phyloP scores from a whole-genome alignment of 2,329 filamentous ascomycete species.

The Aspergillus tubingensis region DNA sequence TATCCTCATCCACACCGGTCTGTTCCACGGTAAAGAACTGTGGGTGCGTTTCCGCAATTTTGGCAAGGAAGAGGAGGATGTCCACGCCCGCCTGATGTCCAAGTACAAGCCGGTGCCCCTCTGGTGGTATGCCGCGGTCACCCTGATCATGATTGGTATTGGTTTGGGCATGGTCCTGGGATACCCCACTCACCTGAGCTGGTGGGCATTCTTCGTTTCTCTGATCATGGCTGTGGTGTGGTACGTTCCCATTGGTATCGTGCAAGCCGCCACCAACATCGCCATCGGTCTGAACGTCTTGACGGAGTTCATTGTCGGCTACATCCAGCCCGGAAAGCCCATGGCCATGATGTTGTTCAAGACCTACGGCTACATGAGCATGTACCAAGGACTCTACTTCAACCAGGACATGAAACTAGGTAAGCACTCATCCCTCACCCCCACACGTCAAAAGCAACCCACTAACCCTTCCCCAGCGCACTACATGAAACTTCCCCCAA shows the following conservation, averaged over 20 bases:
- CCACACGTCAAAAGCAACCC: not conserved
- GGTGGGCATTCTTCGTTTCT: slow-evolving; percentile 72
- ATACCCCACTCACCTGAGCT: slow-evolving; percentile 68
- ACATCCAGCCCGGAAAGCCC: slow-evolving; percentile 70
- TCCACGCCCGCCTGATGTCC: slow-evolving; percentile 59
- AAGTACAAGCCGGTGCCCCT: slow-evolving; percentile 58
- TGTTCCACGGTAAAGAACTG: slow-evolving; percentile 68
- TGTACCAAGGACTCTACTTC: slow-evolving; percentile 67
- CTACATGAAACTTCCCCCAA: slow-evolving; percentile 63
- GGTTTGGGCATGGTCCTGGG: slow-evolving; percentile 49
- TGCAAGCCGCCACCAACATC: slow-evolving; percentile 70
- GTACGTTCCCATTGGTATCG: slow-evolving; percentile 62
- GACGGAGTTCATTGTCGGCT: slow-evolving; percentile 72
- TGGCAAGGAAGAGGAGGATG: slow-evolving; percentile 55
- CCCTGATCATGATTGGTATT: slow-evolving; percentile 53
- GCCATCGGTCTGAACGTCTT: slow-evolving; percentile 69
- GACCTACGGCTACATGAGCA: slow-evolving; percentile 70
- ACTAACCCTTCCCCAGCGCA: slow-evolving; percentile 43
- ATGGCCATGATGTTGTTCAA: slow-evolving; percentile 79
- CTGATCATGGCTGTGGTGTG: slow-evolving; percentile 66
- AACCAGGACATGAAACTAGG: slow-evolving; percentile 66
- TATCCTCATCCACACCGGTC: slow-evolving; percentile 66
- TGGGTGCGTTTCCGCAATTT: slow-evolving; percentile 64
- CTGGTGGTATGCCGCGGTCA: slow-evolving; percentile 59
- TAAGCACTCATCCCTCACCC: slow-evolving; percentile 12